phyloP scores from a whole-genome alignment of 768 basidiomycete species.

The Leccinum variicolor region DNA sequence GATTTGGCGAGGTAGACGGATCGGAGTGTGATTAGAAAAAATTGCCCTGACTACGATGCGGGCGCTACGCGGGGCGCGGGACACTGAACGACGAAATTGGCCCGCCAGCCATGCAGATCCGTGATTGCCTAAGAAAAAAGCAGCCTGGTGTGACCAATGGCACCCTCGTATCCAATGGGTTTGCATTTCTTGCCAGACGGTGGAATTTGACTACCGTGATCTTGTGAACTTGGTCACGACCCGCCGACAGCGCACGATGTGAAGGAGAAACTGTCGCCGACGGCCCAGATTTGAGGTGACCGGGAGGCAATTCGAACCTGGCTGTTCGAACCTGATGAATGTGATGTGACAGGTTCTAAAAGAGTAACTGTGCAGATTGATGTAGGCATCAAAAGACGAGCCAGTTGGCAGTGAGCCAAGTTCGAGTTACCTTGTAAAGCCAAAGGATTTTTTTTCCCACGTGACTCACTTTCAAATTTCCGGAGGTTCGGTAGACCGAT shows the following conservation, averaged over 20 bases:
- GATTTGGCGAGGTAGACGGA: slow-evolving; percentile 1
- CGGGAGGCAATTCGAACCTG: not conserved
- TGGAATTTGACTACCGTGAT: not conserved
- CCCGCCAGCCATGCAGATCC: not conserved
- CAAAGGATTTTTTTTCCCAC: not conserved
- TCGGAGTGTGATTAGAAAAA: slow-evolving; percentile 1
- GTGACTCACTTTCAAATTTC: not conserved
- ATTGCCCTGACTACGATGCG: slow-evolving; percentile 15
- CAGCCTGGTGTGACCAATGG: not conserved
- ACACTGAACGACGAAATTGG: not conserved
- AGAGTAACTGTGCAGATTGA: not conserved
- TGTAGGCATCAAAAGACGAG: not conserved
- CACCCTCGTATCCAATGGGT: not conserved
- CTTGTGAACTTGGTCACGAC: too few species aligned
- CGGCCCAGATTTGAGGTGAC: not conserved
- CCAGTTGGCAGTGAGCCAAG: slow-evolving; percentile 3
- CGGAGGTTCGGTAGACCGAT: not conserved
- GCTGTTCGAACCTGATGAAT: not conserved
- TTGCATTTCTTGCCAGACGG: not conserved
- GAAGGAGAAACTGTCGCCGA: not conserved
- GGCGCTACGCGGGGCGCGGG: not conserved
- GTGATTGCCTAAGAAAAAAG: not conserved
- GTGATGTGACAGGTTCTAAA: not conserved
- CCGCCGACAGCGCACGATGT: not conserved
- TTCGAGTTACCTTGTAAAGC: not conserved